Evolutionary conservation across 2,329 filamentous ascomycete species (phyloP).

Genomic region (Xylariaceae sp.): DNA sequence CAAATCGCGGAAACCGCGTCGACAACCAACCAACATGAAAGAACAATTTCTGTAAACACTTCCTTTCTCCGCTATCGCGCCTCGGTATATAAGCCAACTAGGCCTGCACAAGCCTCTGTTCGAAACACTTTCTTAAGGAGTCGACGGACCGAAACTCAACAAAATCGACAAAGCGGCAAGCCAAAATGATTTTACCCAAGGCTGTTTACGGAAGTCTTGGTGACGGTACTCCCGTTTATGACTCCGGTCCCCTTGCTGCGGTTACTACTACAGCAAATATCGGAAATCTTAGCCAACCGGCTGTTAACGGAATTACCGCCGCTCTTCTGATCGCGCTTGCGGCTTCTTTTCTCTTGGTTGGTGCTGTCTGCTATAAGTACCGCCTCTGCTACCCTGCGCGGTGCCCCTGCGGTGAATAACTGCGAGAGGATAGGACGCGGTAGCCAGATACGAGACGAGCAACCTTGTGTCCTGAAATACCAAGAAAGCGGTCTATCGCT

Average conservation of each 20-base stretch:
- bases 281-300: background rate
- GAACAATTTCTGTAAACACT: too few relatives aligned
- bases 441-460: background rate
- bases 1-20: too few relatives aligned
- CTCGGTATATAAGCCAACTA: too few relatives aligned
- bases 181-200: background rate
- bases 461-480: background rate
- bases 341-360: background rate
- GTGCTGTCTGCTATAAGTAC: background rate
- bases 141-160: too few relatives aligned
- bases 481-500: too few relatives aligned
- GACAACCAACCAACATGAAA: too few relatives aligned
- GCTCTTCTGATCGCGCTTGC: background rate
- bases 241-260: background rate
- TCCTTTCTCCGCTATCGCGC: too few relatives aligned
- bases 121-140: too few relatives aligned
- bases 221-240: too few relatives aligned
- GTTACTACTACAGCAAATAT: background rate
- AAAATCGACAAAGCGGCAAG: background rate
- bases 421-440: too few relatives aligned
- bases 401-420: too few relatives aligned
- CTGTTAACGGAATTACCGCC: background rate
- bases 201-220: background rate
- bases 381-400: constrained; percentile 4
- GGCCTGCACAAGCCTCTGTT: too few relatives aligned